Base-by-base conservation (phyloP, 306 rosid genomes). In the Malus fusca region DNA sequence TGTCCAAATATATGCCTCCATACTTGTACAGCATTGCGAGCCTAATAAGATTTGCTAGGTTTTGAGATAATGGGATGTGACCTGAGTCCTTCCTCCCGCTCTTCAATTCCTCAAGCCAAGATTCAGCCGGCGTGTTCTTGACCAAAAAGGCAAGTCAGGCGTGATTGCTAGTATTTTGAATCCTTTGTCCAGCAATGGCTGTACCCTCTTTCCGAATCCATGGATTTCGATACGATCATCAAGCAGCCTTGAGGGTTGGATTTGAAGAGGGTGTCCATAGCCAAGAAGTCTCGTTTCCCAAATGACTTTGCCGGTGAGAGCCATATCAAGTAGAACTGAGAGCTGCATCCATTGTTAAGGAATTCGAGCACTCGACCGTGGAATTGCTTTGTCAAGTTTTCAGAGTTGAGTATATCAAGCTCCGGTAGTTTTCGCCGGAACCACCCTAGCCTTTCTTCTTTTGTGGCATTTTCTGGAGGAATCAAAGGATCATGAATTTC, bases 1-100 rank as follows among this genome's bases (percentile, higher is more conserved):
- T 77, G 82, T 88, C 96, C 19, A 90, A 30, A 61, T 88, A 88
- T 2, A 82, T 63, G 5, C 91, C 90, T 25, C 92, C 96, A 66
- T 88, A 88, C 52, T 77, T 87, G 79, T 87, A 90, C 5, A 90
- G 26, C 79, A 82, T 71, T 42, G 81, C 76, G 25, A 90, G 88
- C 51, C 93, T 83, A 3, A 87, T 51, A 55, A 90, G 62, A 65
- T 87, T 85, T 4, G 90, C 81, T 31, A 82, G 79, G 52, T 88
- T 88, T 81, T 90, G 92, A 73, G 77, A 68, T 64, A 90, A 67
- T n/a, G 88, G 86, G 74, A 88, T 76, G 76, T 73, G 68, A 44
- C 92, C 92, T 4, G 92, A 91, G 69, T 88, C 91, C 66, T 68
- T 83, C 6, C 78, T 75, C 26, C 91, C 96, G 63, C 70, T 75